phyloP scores from a whole-genome alignment of 2,329 filamentous ascomycete species.

The Nemania serpens region DNA sequence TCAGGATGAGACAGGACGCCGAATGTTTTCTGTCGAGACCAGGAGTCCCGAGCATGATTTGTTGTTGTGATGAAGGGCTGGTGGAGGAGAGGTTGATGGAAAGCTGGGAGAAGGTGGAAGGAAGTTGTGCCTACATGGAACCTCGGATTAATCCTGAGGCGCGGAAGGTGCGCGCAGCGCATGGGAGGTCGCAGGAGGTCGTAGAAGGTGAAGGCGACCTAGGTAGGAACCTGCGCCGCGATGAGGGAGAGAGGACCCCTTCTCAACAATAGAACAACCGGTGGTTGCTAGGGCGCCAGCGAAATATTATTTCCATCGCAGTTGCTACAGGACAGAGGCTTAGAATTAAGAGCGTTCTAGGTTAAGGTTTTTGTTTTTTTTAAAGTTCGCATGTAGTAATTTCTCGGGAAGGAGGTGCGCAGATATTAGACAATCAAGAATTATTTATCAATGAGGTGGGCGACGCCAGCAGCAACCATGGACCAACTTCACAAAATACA shows the following conservation, averaged over 20 bases:
- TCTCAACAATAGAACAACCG: conserved; percentile 19
- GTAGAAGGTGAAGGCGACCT: neutral
- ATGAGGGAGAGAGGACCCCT: neutral
- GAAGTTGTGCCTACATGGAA: conserved; percentile 17
- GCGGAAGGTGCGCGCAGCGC: conserved; percentile 17
- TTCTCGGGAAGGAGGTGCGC: neutral
- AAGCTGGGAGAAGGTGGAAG: conserved; percentile 6
- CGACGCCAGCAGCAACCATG: neutral
- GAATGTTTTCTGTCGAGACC: neutral
- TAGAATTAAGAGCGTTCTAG: neutral
- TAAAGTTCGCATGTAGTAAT: neutral
- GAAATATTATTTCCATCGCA: conserved; percentile 24
- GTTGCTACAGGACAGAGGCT: conserved; percentile 13
- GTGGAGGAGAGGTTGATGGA: neutral
- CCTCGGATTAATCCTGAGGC: neutral
- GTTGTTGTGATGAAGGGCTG: neutral
- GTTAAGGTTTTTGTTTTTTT: neutral
- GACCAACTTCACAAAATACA: neutral
- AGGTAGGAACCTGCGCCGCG: neutral
- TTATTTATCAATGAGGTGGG: neutral
- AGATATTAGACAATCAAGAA: neutral
- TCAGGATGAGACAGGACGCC: conserved; percentile 8
- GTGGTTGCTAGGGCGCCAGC: conserved; percentile 22
- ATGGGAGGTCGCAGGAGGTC: neutral
- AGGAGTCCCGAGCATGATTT: conserved; percentile 12